Base-by-base conservation (phyloP, 1,139 yeast species). In the Yamadazyma atlantica region DNA sequence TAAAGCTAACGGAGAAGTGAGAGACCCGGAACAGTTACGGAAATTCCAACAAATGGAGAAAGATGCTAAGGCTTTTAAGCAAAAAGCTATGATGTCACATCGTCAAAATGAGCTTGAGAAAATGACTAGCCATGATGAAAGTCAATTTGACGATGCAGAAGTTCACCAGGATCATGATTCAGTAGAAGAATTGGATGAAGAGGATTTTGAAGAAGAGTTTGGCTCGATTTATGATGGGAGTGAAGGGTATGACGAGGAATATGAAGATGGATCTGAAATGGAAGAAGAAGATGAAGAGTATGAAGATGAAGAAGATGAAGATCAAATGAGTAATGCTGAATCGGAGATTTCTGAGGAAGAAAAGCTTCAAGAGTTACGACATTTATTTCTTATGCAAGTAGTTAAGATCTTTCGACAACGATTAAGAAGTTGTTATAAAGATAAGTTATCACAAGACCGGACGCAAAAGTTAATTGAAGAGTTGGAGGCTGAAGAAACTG, bases 401-500 rank as follows among this genome's bases (percentile, higher is more conserved):
- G 83, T 90, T 11, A 78, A 85, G 40, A 67, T 86, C 50, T 75
- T 87, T 51, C 89, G 85, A 52, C 81, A 78, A 49, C 72, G 88
- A 38, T 78, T 88, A 29, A 72, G 84, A 55, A 75, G 69, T 40
- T 88, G 89, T 18, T 85, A 82, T 57, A 82, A 83, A 44, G 89
- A 82, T 48, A 80, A 80, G 44, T 73, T 84, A 13, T 83, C 94
- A 2, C 81, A 80, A 44, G 94, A 85, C 51, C 74, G 88, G 39
- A 84, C 86, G 37, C 79, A 75, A 51, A 79, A 72, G 57, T 75
- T 85, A 44, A 76, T 86, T 45, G 88, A 80, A 52, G 96, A 87
- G 55, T 73, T 87, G 34, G 95, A 85, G 43, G 87, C 83, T 14
- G 95, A 85, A 58, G 85, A 80, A 48, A 71, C 73, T 35, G 78